Percentiles rank a stretch among this genome's conserved stretches.
phyloP scores from a whole-genome alignment of 163 green algal genomes.

The Scenedesmus sp. region DNA sequence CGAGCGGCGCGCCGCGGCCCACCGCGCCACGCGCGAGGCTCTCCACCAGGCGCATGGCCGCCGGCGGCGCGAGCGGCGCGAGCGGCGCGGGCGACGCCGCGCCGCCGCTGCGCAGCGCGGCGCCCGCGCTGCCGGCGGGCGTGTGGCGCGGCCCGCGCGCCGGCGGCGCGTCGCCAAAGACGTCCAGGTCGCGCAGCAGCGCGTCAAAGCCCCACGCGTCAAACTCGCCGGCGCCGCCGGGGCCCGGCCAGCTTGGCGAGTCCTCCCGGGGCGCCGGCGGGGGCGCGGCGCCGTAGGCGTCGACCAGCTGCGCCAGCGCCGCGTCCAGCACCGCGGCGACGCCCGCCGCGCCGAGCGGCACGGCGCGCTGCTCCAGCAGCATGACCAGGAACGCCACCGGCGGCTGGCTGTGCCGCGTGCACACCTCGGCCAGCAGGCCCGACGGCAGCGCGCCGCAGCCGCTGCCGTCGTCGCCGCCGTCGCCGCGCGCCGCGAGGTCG shows the following conservation, averaged over 20 bases:
- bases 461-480: not conserved
- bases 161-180: constrained; percentile 13
- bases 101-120: not conserved
- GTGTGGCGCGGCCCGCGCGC: not conserved
- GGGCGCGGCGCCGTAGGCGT: not conserved
- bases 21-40: not conserved
- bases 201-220: constrained; percentile 25
- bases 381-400: constrained; percentile 11
- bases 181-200: constrained; percentile 11
- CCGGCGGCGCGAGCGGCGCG: not conserved
- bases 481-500: not conserved
- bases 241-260: not conserved
- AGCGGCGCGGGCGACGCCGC: no score
- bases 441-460: not conserved
- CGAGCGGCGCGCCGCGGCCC: not conserved
- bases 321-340: constrained; percentile 1
- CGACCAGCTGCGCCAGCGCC: constrained; percentile 8
- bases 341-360: not conserved
- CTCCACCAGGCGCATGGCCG: not conserved
- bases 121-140: not conserved
- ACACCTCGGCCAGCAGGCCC: not conserved
- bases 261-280: not conserved
- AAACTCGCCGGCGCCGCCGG: not conserved
- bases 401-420: not conserved
- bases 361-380: constrained; percentile 1